Evolutionary conservation across 2,329 filamentous ascomycete species (phyloP).

Genomic region (Salinomyces thailandicus): DNA sequence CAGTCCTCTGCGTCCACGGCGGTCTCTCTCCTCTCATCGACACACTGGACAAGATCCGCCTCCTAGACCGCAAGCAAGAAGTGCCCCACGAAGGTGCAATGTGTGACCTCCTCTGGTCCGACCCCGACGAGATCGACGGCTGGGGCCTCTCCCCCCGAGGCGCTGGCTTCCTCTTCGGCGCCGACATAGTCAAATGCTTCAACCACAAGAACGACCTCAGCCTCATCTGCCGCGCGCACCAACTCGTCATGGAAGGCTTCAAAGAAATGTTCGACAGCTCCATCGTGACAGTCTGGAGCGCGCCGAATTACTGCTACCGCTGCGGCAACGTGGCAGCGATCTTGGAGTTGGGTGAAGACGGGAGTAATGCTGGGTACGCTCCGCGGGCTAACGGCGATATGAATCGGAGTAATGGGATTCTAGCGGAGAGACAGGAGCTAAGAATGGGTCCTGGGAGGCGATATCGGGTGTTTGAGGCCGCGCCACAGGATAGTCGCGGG

Average conservation of each 20-base stretch:
- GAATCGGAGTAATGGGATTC: slow-evolving; percentile 35
- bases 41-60: slow-evolving; percentile 85
- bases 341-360: slow-evolving; percentile 81
- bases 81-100: slow-evolving; percentile 97
- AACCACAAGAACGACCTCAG: slow-evolving; percentile 90
- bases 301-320: slow-evolving; percentile 31
- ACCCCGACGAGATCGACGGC: slow-evolving; percentile 94
- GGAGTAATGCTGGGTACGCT: slow-evolving; percentile 40
- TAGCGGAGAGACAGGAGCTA: slow-evolving; percentile 33
- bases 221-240: slow-evolving; percentile 86
- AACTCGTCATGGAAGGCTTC: slow-evolving; percentile 98
- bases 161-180: slow-evolving; percentile 89
- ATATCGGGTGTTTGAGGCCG: slow-evolving; percentile 92
- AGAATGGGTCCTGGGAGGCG: slow-evolving; percentile 66
- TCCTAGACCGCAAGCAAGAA: slow-evolving; percentile 94
- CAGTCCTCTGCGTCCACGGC: slow-evolving; percentile 90
- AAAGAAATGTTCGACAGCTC: slow-evolving; percentile 97
- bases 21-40: slow-evolving; percentile 86
- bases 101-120: slow-evolving; percentile 97
- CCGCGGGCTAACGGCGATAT: slow-evolving; percentile 57
- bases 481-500: slow-evolving; percentile 86
- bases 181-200: slow-evolving; percentile 91
- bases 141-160: slow-evolving; percentile 93
- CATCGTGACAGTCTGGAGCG: slow-evolving; percentile 86
- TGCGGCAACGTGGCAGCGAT: slow-evolving; percentile 67